Percentiles rank a stretch among this genome's conserved stretches.
Evolutionary conservation across 495 filamentous ascomycete species (phyloP).

Genomic region (Massariosphaeria phaeospora): DNA sequence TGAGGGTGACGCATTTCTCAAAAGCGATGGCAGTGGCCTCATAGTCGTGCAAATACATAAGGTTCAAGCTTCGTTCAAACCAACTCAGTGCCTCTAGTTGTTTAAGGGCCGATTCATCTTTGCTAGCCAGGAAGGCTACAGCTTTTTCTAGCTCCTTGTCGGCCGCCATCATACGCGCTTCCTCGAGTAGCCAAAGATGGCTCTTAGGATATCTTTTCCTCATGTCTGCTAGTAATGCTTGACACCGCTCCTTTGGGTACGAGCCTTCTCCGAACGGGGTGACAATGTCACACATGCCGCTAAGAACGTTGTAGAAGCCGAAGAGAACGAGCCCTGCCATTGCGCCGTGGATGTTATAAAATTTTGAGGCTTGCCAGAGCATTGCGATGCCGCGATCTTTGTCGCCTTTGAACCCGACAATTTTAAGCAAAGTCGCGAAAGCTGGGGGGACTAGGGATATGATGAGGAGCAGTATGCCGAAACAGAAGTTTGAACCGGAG

Average conservation of each 20-base stretch:
- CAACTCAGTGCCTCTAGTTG: constrained; percentile 74
- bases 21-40: constrained; percentile 67
- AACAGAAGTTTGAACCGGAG: constrained; percentile 82
- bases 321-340: constrained; percentile 78
- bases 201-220: constrained; percentile 72
- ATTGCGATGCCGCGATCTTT: constrained; percentile 74
- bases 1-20: constrained; percentile 65
- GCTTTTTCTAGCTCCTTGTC: constrained; percentile 64
- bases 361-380: constrained; percentile 89
- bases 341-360: constrained; percentile 83
- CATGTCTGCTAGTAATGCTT: constrained; percentile 67
- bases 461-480: constrained; percentile 76
- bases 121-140: constrained; percentile 54
- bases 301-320: constrained; percentile 80
- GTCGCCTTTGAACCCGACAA: constrained; percentile 91
- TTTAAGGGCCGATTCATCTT: constrained; percentile 67
- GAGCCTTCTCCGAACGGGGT: constrained; percentile 56
- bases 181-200: constrained; percentile 83
- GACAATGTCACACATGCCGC: constrained; percentile 83
- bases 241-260: constrained; percentile 67
- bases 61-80: constrained; percentile 78
- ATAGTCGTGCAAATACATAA: constrained; percentile 74
- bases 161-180: constrained; percentile 71
- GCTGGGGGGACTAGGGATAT: constrained; percentile 88
- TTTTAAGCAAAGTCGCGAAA: constrained; percentile 73